Percentiles rank a stretch among this genome's conserved stretches.
Conservation (phyloP, 2,329 filamentous ascomycete genomes). For the Sclerotinia nivalis region DNA sequence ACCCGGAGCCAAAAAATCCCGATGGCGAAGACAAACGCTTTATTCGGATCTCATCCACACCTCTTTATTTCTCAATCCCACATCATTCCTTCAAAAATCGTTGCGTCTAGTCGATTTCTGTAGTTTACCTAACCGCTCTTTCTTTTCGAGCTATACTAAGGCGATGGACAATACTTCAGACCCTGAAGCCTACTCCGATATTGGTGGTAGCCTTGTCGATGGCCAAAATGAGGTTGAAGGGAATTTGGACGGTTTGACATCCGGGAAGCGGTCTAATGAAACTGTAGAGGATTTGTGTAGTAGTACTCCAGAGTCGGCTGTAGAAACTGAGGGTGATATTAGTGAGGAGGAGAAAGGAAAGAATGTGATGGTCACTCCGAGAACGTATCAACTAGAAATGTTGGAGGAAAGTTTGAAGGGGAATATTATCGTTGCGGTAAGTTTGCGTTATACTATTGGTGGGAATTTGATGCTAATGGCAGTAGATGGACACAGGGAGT, state of each 20-base stretch:
- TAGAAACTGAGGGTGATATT: not conserved
- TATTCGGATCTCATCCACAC: not conserved
- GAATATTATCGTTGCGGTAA: slow-evolving; percentile 72
- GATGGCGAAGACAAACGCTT: slow-evolving; percentile 1
- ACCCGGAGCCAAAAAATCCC: slow-evolving; percentile 4
- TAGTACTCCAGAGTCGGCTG: not conserved
- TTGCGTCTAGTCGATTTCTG: not conserved
- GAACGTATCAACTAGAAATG: slow-evolving; percentile 73
- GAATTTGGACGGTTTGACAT: not conserved
- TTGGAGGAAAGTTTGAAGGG: slow-evolving; percentile 64
- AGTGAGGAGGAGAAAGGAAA: not conserved
- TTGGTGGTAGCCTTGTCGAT: not conserved
- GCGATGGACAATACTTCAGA: not conserved
- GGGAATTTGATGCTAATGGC: not conserved
- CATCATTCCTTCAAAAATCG: not conserved
- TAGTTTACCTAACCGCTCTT: not conserved
- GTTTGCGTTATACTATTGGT: slow-evolving; percentile 10
- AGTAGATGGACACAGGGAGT: slow-evolving; percentile 24
- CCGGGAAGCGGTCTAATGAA: not conserved
- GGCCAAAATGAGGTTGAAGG: not conserved
- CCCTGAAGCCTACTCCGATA: not conserved
- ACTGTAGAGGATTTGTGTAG: slow-evolving; percentile 3
- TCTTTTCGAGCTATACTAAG: not conserved
- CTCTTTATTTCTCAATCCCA: not conserved
- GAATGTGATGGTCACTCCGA: slow-evolving; percentile 35